Base-by-base conservation (phyloP, 176 grass and related monocot species). In the Musa beccarii region DNA sequence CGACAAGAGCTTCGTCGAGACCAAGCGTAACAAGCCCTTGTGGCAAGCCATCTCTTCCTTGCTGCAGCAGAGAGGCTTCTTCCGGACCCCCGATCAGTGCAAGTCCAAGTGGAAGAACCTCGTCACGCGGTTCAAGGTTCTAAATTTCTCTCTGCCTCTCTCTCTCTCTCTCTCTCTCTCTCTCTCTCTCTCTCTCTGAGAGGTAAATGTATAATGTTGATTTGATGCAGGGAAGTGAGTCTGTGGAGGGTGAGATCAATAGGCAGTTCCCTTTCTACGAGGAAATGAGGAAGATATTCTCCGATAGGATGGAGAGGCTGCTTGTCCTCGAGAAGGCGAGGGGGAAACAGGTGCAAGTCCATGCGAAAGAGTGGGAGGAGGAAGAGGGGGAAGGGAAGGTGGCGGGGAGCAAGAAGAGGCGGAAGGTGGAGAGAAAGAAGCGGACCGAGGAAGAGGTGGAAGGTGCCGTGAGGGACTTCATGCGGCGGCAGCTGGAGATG, bases 91-190 rank as follows among this genome's bases (percentile, higher is more conserved):
- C 51, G 90, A 99, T 25, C 95, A 97, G 86, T 97, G 93, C 83
- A 92, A 93, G 88, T 97, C 90, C 93, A 97, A 97, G 72, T 97
- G 93, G 93, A 97, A 97, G 84, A 93, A 97, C 80, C 93, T 97
- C 72, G 79, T 90, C 72, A 97, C 92, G 76, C 71, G 88, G 6
- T 97, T 93, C 80, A 97, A 97, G 93, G 93, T 93, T 10, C 57
- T 62, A n/a, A 6, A 62, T 62, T n/a, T 24, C 50, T 6, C 9
- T 16, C 23, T 10, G 3, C 17, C 66, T 29, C 26, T 15, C 26
- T 14, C 64, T 28, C 8, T 14, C 12, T 26, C 4, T 49, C 8
- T 15, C 8, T 10, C 43, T 17, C 14, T 28, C 1, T 28, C 26
- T 28, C 0, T 28, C 26, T 28, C 0, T 28, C 26, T 28, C 1